These are phyloP conservation scores for Mrakia gelida DNA, from an alignment of 768 basidiomycete genomes.

Conservation along the genomic window DNA sequence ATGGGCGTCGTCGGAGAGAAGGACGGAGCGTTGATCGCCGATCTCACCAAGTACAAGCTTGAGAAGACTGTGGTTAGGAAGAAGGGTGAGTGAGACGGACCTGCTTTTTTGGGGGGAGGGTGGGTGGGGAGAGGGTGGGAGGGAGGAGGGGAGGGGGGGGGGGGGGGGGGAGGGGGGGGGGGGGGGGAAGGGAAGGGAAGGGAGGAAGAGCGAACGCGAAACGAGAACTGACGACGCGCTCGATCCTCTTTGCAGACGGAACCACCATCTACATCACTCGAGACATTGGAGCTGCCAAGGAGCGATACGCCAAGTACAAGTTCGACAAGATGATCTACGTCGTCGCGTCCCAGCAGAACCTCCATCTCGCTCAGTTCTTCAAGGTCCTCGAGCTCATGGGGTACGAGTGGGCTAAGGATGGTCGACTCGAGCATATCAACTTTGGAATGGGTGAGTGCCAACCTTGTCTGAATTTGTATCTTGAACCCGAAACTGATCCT, in stretches of 20 bases:
- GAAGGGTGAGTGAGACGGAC: constrained; percentile 44
- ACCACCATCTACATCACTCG: constrained; percentile 92
- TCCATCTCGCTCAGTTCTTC: constrained; percentile 88
- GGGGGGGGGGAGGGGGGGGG: no score
- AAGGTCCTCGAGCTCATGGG: constrained; percentile 86
- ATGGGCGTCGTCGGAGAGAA: constrained; percentile 69
- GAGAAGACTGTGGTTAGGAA: constrained; percentile 87
- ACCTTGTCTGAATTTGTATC: no score
- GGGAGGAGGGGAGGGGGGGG: no score
- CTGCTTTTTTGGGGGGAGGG: no score
- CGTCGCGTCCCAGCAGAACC: constrained; percentile 59
- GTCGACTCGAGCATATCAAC: constrained; percentile 76
- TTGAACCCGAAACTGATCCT: no score
- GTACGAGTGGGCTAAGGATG: constrained; percentile 67
- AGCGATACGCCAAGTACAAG: constrained; percentile 86
- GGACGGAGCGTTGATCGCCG: constrained; percentile 65
- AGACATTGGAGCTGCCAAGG: constrained; percentile 88
- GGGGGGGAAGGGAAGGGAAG: neutral
- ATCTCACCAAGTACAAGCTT: constrained; percentile 84
- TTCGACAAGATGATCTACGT: constrained; percentile 94
- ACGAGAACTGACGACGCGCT: neutral
- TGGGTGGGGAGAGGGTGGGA: neutral
- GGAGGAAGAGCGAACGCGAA: neutral
- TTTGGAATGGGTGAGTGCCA: constrained; percentile 38
- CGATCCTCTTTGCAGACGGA: constrained; percentile 57